Percentiles rank a stretch among this genome's conserved stretches.
Evolutionary conservation across 2,329 filamentous ascomycete genomes (phyloP).

Genomic region (Mariannaea elegans): DNA sequence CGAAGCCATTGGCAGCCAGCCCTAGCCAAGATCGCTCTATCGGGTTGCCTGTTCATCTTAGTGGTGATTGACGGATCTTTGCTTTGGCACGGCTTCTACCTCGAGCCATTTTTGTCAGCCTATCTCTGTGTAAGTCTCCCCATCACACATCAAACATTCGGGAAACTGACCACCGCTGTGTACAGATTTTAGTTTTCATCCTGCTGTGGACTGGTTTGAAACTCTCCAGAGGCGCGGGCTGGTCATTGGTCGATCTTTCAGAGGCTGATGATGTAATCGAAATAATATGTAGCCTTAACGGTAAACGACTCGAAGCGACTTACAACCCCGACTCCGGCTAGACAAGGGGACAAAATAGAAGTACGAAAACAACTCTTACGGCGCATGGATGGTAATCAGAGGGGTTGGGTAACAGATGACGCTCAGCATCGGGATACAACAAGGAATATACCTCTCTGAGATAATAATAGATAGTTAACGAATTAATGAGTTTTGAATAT

Average conservation of each 20-base stretch:
- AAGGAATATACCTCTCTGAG: no score
- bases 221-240: background rate
- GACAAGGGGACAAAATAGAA: no score
- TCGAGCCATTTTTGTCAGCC: background rate
- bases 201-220: background rate
- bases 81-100: background rate
- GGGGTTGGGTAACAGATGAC: no score
- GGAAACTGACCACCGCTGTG: background rate
- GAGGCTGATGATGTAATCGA: background rate
- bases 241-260: background rate
- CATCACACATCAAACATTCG: no score
- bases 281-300: background rate
- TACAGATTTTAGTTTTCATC: background rate
- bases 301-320: background rate
- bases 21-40: background rate
- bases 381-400: no score
- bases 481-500: no score
- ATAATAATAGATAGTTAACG: no score
- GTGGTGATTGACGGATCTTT: background rate
- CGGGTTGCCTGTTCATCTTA: background rate
- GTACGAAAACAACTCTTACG: no score
- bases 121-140: background rate
- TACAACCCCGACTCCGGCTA: background rate
- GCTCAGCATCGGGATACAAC: no score
- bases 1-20: conserved; percentile 2